These are phyloP conservation scores for Rubia balearica DNA, from an alignment of 305 asterid species.

Conservation along the genomic window DNA sequence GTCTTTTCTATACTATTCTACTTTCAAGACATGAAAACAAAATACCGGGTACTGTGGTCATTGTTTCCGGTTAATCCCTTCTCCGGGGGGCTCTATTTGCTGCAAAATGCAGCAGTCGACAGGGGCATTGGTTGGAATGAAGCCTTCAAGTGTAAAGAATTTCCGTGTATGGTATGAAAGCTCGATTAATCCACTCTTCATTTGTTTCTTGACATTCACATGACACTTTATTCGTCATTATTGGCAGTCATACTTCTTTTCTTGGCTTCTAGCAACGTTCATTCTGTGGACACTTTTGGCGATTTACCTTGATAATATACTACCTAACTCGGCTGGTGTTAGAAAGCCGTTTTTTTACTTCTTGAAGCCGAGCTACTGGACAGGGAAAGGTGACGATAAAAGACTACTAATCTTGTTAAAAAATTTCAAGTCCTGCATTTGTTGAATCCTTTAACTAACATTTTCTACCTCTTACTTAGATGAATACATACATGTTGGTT, in stretches of 20 bases:
- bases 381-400: conserved; percentile 80
- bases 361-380: conserved; percentile 81
- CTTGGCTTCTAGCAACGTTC: conserved; percentile 55
- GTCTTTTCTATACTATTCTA: conserved; percentile 44
- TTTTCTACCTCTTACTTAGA: conserved; percentile 34
- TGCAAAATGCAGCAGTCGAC: conserved; percentile 30
- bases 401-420: not conserved
- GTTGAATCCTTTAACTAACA: not conserved
- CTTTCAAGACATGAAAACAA: conserved; percentile 22
- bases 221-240: not conserved
- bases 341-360: conserved; percentile 67
- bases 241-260: conserved; percentile 54
- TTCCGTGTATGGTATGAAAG: conserved; percentile 52
- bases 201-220: not conserved
- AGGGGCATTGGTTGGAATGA: conserved; percentile 74
- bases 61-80: conserved; percentile 86
- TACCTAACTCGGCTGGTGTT: conserved; percentile 75
- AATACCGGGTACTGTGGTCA: conserved; percentile 58
- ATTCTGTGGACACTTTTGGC: conserved; percentile 72
- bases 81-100: conserved; percentile 58
- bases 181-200: not conserved
- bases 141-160: conserved; percentile 43
- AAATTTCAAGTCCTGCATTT: not conserved
- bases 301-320: conserved; percentile 76
- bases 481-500: conserved; percentile 61